A percentile compares a stretch with the other conserved stretches of the same genome.
phyloP scores from a whole-genome alignment of 495 filamentous ascomycete species.

The Letharia columbiana region DNA sequence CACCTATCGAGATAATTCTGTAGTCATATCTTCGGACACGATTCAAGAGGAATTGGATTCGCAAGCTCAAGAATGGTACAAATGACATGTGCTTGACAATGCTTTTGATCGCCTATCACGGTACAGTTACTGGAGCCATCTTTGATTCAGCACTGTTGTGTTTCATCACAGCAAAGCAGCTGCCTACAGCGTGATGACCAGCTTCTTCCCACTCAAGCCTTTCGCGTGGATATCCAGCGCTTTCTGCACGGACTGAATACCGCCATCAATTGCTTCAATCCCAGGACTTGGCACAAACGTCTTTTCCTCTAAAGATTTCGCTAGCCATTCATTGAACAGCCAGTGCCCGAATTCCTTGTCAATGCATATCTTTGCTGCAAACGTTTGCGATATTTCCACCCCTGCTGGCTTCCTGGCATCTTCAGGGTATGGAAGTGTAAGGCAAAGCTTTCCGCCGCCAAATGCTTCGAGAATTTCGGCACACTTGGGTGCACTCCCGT shows the following conservation, averaged over 20 bases:
- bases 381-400: slow-evolving; percentile 9
- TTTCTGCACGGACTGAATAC: slow-evolving; percentile 21
- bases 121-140: background rate
- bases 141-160: background rate
- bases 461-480: slow-evolving; percentile 29
- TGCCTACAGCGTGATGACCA: slow-evolving; percentile 21
- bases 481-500: slow-evolving; percentile 19
- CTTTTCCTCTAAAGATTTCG: slow-evolving; percentile 20
- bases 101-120: background rate
- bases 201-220: slow-evolving; percentile 25
- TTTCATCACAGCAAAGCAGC: background rate
- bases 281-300: slow-evolving; percentile 23
- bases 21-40: background rate
- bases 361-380: slow-evolving; percentile 7
- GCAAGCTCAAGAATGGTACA: background rate
- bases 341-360: slow-evolving; percentile 23
- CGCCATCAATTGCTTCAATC: slow-evolving; percentile 25
- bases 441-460: slow-evolving; percentile 32
- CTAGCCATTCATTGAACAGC: slow-evolving; percentile 26
- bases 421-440: slow-evolving; percentile 23
- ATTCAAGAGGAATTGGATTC: background rate
- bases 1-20: background rate
- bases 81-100: background rate
- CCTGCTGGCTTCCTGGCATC: slow-evolving; percentile 18
- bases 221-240: slow-evolving; percentile 24